These are phyloP conservation scores for Penicillium antarcticum DNA, from an alignment of 495 filamentous ascomycete genomes.

Conservation along the genomic window DNA sequence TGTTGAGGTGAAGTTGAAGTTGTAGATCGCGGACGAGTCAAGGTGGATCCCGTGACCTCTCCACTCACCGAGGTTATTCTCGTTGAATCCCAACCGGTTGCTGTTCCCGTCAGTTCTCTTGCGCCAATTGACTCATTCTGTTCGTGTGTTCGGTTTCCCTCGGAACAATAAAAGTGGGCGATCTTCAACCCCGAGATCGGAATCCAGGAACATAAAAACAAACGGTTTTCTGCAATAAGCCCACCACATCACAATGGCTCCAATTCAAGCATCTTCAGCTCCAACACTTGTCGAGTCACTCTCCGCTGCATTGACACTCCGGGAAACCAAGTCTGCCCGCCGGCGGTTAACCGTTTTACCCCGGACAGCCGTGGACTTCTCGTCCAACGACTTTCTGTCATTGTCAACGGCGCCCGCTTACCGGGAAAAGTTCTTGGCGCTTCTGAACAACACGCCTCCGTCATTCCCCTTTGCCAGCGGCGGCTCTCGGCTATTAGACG, in stretches of 20 bases:
- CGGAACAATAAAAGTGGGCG: neutral
- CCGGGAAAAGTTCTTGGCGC: constrained; percentile 26
- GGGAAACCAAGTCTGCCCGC: constrained; percentile 44
- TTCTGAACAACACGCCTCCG: constrained; percentile 30
- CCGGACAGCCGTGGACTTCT: constrained; percentile 37
- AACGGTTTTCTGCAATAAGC: neutral
- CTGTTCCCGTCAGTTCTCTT: neutral
- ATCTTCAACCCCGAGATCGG: neutral
- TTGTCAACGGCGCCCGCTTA: constrained; percentile 34
- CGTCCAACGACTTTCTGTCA: constrained; percentile 48
- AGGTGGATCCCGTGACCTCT: neutral
- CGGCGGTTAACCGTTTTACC: constrained; percentile 41
- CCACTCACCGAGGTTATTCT: constrained; percentile 21
- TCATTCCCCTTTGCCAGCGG: constrained; percentile 37
- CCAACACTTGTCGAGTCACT: constrained; percentile 35
- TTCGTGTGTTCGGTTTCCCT: neutral
- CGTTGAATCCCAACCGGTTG: constrained; percentile 16
- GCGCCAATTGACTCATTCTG: neutral
- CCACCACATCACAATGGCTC: neutral
- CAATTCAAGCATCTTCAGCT: neutral
- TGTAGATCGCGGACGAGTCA: neutral
- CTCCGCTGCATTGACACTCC: constrained; percentile 31
- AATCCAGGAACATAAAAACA: neutral
- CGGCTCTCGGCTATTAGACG: constrained; percentile 51
- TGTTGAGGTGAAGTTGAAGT: neutral